Evolutionary conservation across 1,139 yeast species (phyloP), one percentile per base, ranked within the genome.

Genomic region (Pichia sp.): DNA sequence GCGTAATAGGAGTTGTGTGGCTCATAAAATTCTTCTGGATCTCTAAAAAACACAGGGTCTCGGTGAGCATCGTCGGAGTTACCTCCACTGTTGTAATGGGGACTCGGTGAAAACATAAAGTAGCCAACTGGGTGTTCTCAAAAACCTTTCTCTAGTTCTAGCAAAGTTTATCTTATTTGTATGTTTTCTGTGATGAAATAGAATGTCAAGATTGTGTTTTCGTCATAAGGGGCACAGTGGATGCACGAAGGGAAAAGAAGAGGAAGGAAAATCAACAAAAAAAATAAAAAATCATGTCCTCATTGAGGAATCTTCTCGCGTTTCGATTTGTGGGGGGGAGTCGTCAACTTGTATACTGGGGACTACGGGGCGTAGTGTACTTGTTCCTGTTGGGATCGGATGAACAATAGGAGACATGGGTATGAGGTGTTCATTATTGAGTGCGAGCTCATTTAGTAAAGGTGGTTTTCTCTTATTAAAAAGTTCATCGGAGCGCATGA

Each of bases 1-100:
- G 30, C 13, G 30, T 47, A 29, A 40, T 47, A 47, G 8, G 11
- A 32, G 13, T 47, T 38, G 7, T 34, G 11, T 3, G 41, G 38
- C 15, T 32, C 23, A 11, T 54, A 45, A 13, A 56, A 53, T 15
- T 60, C 62, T 31, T 57, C 60, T 5, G 64, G 61, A 40, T 62
- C 66, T 30, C 60, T 59, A 50, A 62, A 62, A 53, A 56, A 63
- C 13, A 50, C 47, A 4, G 61, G 60, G 45, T 50, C 45, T 8
- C 43, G 8, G 1, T 43, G 30, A 19, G 15, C 7, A 19, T 34
- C 16, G 16, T 30, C 47, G n/a, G 52, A 32, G 29, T 45, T 11
- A 7, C 42, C 50, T 10, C 45, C 43, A 45, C 43, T 40, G 31
- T 45, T 49, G 23, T 44, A 45, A 40, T 34, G 50, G 30, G 49